Conservation (phyloP, 495 filamentous ascomycete genomes). For the Usnea hakonensis region DNA sequence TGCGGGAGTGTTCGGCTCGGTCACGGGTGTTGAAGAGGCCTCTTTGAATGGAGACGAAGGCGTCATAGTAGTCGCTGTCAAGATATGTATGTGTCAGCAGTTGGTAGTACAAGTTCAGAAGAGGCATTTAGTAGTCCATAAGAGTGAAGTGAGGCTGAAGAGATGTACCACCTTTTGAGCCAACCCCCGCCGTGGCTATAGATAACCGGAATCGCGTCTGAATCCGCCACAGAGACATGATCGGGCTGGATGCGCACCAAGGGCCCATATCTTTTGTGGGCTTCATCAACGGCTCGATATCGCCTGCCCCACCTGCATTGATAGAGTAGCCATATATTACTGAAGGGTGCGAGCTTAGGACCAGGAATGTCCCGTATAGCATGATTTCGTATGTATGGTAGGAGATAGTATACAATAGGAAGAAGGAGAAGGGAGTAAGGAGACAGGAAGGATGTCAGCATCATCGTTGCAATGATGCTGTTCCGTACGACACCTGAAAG, state of each 20-base stretch:
- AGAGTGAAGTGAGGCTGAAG: background rate
- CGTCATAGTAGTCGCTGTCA: constrained; percentile 75
- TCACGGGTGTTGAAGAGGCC: constrained; percentile 89
- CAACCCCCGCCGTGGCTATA: constrained; percentile 68
- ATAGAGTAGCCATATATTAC: constrained; percentile 69
- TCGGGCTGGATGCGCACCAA: constrained; percentile 53
- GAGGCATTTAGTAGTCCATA: background rate
- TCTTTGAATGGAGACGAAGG: constrained; percentile 78
- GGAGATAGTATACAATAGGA: constrained; percentile 53
- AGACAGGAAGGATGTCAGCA: constrained; percentile 33
- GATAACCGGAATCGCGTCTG: constrained; percentile 46
- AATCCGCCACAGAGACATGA: constrained; percentile 54
- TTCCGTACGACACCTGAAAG: background rate
- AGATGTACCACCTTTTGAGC: constrained; percentile 52
- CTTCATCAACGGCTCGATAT: constrained; percentile 58
- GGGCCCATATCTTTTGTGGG: constrained; percentile 63
- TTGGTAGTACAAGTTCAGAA: too few species aligned
- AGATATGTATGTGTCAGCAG: background rate
- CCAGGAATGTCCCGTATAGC: constrained; percentile 58
- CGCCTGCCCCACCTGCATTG: constrained; percentile 60
- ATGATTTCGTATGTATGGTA: constrained; percentile 61
- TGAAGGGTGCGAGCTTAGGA: constrained; percentile 59
- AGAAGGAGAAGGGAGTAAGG: constrained; percentile 52
- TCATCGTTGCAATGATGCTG: background rate
- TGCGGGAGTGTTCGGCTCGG: constrained; percentile 74